Percentiles rank a stretch among this genome's conserved stretches.
Conservation (phyloP, 2,329 filamentous ascomycete genomes). For the Pseudogymnoascus sp. region DNA sequence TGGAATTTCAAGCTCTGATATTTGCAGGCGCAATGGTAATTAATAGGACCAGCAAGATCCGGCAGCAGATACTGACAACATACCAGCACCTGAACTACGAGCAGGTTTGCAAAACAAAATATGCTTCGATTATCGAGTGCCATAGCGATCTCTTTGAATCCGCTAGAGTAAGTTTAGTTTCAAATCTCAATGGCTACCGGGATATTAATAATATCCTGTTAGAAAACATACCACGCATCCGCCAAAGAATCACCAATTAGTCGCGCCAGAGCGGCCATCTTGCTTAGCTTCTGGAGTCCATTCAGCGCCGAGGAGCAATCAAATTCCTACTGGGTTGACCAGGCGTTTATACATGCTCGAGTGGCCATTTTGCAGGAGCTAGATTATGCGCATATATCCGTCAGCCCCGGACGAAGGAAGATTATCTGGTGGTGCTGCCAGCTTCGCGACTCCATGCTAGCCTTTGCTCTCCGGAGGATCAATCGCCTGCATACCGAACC, state of each 20-base stretch:
- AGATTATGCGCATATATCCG: not conserved
- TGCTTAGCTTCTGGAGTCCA: slow-evolving; percentile 11
- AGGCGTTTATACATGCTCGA: slow-evolving; percentile 9
- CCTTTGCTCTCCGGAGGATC: slow-evolving; percentile 8
- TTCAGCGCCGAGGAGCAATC: slow-evolving; percentile 10
- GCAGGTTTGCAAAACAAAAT: slow-evolving; percentile 10
- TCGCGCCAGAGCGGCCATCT: slow-evolving; percentile 9
- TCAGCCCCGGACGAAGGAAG: not conserved
- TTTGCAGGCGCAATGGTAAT: slow-evolving; percentile 11
- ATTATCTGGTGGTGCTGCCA: slow-evolving; percentile 11
- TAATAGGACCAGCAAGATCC: not conserved
- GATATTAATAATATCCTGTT: not conserved
- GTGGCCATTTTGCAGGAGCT: slow-evolving; percentile 3
- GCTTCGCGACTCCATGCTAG: slow-evolving; percentile 9
- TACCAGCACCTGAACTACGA: slow-evolving; percentile 9
- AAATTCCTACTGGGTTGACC: slow-evolving; percentile 12
- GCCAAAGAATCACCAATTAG: slow-evolving; percentile 7
- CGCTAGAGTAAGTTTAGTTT: slow-evolving; percentile 4
- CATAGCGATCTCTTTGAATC: slow-evolving; percentile 7
- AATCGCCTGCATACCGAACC: slow-evolving; percentile 4
- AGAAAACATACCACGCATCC: slow-evolving; percentile 11
- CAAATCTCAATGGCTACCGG: not conserved
- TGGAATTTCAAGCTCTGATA: slow-evolving; percentile 8
- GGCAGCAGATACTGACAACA: not conserved
- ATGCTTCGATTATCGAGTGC: slow-evolving; percentile 9